phyloP scores from a whole-genome alignment of 305 asterid genomes.

The Fraxinus greggii region DNA sequence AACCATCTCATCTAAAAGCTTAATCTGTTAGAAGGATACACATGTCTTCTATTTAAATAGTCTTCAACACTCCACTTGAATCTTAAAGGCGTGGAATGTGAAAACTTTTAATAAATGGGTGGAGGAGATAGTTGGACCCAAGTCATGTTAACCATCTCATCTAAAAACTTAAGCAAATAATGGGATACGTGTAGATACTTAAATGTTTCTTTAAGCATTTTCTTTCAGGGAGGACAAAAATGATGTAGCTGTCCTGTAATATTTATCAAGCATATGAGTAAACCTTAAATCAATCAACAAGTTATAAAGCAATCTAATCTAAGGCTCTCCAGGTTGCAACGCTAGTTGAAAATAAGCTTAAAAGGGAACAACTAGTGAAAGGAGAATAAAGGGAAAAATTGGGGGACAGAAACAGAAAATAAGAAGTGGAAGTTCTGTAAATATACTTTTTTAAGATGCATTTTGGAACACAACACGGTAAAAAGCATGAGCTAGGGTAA shows the following conservation, averaged over 20 bases:
- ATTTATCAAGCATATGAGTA: conserved; percentile 1
- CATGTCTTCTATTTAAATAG: background rate
- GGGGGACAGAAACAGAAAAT: conserved; percentile 6
- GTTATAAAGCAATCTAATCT: background rate
- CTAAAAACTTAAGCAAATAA: background rate
- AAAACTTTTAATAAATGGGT: background rate
- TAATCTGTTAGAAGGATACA: background rate
- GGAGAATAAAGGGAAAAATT: conserved; percentile 17
- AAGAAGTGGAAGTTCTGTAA: background rate
- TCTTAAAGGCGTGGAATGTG: background rate
- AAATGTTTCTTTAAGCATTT: background rate
- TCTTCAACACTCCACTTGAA: background rate
- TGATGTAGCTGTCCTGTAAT: background rate
- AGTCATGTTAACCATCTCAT: background rate
- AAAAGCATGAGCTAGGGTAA: conserved; percentile 4
- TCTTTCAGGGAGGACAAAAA: background rate
- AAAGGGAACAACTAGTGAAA: background rate
- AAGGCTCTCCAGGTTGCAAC: background rate
- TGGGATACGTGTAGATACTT: background rate
- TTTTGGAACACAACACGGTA: background rate
- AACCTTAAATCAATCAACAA: background rate
- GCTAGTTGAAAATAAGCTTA: conserved; percentile 18
- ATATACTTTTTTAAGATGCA: background rate
- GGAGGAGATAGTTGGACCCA: background rate
- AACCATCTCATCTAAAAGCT: background rate